These are phyloP conservation scores for Geotrichum klebahnii DNA, from an alignment of 1,139 yeast species.

Conservation along the genomic window DNA sequence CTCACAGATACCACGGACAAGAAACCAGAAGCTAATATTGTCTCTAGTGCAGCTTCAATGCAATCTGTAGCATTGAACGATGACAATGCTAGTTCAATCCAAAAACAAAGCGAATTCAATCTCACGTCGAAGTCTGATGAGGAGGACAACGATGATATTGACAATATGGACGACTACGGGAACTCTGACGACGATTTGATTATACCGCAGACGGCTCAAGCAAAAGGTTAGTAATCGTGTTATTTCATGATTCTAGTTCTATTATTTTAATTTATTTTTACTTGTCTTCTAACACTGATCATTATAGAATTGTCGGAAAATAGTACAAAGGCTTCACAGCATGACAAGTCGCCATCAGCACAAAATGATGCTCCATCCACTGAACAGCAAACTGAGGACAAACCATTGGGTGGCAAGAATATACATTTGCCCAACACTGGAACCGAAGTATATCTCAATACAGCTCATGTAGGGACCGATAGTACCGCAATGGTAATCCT, in stretches of 20 bases:
- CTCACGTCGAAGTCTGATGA: neutral
- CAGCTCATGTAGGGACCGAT: too few species aligned
- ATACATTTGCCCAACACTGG: constrained; percentile 30
- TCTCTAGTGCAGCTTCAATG: neutral
- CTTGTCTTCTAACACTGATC: too few species aligned
- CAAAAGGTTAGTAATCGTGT: neutral
- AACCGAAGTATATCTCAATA: constrained; percentile 33
- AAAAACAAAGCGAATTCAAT: neutral
- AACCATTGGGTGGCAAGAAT: constrained; percentile 26
- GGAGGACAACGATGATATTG: neutral
- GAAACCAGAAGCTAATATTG: neutral
- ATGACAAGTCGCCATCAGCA: neutral
- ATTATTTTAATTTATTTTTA: too few species aligned
- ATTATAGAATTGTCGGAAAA: neutral
- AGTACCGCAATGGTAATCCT: constrained; percentile 27
- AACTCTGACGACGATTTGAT: neutral
- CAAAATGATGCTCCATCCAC: neutral
- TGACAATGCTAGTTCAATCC: neutral
- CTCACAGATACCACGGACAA: neutral
- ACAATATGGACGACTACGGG: too few species aligned
- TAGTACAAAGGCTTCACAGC: neutral
- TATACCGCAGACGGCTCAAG: neutral
- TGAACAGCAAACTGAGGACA: neutral
- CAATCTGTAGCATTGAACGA: neutral
- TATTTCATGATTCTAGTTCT: too few species aligned